Base-by-base conservation (phyloP, 1,139 yeast genomes). In the Diutina pseudorugosa region DNA sequence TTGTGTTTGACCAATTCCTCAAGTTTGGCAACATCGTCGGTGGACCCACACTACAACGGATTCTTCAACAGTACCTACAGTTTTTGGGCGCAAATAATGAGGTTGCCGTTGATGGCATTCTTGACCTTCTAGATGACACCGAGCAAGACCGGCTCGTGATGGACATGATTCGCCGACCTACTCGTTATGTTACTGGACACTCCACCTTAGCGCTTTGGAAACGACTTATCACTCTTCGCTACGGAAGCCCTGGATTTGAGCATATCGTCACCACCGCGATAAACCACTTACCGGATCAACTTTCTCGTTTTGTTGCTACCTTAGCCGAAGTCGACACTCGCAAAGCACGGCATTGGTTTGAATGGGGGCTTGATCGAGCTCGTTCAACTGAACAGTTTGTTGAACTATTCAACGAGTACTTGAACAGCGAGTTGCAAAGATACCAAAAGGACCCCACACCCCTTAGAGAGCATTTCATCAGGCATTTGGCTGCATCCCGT, bases 371-470 rank as follows among this genome's bases (percentile, higher is more conserved):
- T 9, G 57, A 62, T 1, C 59, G 68, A 1, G 79, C 83, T 9
- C 57, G 64, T 4, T 79, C 88, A 0, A 69, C 84, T 1, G 69
- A 72, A 41, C 94, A 86, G 57, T 88, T 89, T 62, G 75, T 84
- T 0, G 61, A 71, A 36, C 67, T 88, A 0, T 90, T 79, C 64
- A 88, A 87, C 61, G 69, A 79, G 4, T 82, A 77, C 27, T 8
- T 45, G 4, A 27, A 16, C 30, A 7, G 8, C n/a, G 49, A 45
- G 16, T 45, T 25, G 23, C 19, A 19, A 8, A 25, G 21, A 11
- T 45, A 18, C 23, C 20, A 25, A 7, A n/a, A 27, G 2, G 19
- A 25, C 5, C 49, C 49, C 21, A 45, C 49, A 20, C 49, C 49
- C 4, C 12, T 45, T 1, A 21, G 40, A 3, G 21, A 9, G 3